Evolutionary conservation across 2,329 filamentous ascomycete genomes (phyloP), one percentile per base, ranked within the genome.

Genomic region (Pestalotiopsis sp.): DNA sequence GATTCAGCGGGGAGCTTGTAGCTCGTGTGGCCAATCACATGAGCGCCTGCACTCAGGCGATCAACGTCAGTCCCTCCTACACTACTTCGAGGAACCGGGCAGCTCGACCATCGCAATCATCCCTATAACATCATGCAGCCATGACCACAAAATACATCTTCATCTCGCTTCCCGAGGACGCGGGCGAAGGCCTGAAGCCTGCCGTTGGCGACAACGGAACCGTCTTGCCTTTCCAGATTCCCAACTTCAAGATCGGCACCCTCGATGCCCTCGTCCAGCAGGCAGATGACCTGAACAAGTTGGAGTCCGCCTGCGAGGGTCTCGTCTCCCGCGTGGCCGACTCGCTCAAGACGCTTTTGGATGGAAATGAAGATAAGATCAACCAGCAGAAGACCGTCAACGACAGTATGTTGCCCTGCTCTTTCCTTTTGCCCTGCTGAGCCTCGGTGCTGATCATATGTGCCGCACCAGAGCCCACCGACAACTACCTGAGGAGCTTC

Each of bases 221-320:
- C 66, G 91, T 94, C 60, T 84, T 90, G 65, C 90, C 91, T 2
- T 98, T 98, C 78, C 84, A 89, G 68, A 92, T 98, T 72, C 96
- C 96, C 23, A 92, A 94, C 73, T 98, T 99, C 88, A 99, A 98
- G 85, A 97, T 99, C 80, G 96, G 96, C 69, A 98, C 96, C 0
- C 87, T 99, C 49, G 96, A 99, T 83, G 94, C 93, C 52, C 87
- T 99, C 68, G 94, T 99, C 59, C 93, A 97, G 83, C 95, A 99
- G 82, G 96, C 96, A 68, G 96, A 99, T 78, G 96, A 98, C 78
- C 86, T 99, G 67, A 88, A 91, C 69, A 98, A 98, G 89, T 90
- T 98, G 65, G 93, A 97, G 73, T 81, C 86, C 45, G 87, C 89
- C 45, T 97, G 94, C 80, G 90, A 95, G 81, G 89, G 86, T 66